A percentile compares a stretch with the other conserved stretches of the same genome.
Conservation (phyloP, 2,329 filamentous ascomycete species). For the Fusarium sp. region DNA sequence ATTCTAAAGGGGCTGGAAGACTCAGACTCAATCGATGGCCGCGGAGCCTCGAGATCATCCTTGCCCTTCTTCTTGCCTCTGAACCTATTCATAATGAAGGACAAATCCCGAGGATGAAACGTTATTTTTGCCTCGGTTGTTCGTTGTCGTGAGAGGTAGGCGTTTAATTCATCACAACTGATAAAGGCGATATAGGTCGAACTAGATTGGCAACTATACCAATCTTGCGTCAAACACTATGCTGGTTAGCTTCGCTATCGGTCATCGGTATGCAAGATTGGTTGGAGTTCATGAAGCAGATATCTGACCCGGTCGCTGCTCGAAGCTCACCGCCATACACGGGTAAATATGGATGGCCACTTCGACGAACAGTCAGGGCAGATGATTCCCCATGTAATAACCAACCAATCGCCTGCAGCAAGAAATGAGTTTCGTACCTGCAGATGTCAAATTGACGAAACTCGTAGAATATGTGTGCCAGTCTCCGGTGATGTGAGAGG, state of each 20-base stretch:
- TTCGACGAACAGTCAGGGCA: background rate
- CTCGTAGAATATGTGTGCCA: background rate
- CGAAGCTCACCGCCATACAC: background rate
- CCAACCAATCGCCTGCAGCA: background rate
- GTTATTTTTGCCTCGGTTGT: conserved; percentile 1
- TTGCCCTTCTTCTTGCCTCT: conserved; percentile 75
- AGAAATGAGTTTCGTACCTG: conserved; percentile 29
- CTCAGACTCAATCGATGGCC: conserved; percentile 64
- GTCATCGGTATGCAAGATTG: background rate
- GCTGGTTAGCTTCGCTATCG: conserved; percentile 9
- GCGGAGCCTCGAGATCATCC: conserved; percentile 58
- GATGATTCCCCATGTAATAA: background rate
- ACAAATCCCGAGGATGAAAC: background rate
- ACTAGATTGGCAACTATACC: conserved; percentile 18
- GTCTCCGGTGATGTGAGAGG: conserved; percentile 10
- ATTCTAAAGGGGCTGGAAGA: conserved; percentile 60
- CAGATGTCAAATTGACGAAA: conserved; percentile 1
- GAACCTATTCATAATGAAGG: conserved; percentile 75
- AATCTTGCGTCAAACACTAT: conserved; percentile 21
- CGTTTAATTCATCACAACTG: conserved; percentile 36
- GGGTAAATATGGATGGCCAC: background rate
- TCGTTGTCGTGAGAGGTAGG: background rate
- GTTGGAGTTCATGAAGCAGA: background rate
- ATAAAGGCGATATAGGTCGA: background rate
- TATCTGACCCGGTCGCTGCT: background rate